Conservation (phyloP, 2,329 filamentous ascomycete species). For the Didymella pomorum region DNA sequence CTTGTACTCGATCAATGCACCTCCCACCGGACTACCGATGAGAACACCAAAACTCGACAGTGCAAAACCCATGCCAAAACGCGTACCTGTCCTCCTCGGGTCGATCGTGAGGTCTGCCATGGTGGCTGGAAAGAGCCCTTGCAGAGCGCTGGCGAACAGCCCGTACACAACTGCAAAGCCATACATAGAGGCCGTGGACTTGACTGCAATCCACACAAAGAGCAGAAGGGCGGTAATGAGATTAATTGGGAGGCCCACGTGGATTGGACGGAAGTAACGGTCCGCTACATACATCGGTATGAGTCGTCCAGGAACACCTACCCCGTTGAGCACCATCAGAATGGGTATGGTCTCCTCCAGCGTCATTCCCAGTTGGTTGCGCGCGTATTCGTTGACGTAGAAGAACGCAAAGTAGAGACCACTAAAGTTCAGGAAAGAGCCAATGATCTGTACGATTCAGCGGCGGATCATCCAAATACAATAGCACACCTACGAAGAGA, state of each 20-base stretch:
- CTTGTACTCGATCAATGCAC: constrained; percentile 46
- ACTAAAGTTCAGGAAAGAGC: constrained; percentile 38
- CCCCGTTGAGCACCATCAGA: constrained; percentile 56
- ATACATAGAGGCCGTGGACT: constrained; percentile 49
- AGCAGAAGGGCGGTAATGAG: constrained; percentile 53
- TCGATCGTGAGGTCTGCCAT: constrained; percentile 55
- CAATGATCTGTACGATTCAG: constrained; percentile 44
- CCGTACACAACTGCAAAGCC: constrained; percentile 58
- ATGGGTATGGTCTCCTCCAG: constrained; percentile 49
- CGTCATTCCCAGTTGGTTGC: constrained; percentile 60
- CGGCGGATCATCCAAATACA: constrained; percentile 31
- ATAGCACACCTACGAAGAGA: constrained; percentile 24
- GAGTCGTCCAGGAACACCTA: constrained; percentile 60
- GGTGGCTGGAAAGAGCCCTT: constrained; percentile 55
- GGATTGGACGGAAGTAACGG: constrained; percentile 52
- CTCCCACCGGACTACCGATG: constrained; percentile 41
- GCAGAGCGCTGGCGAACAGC: constrained; percentile 57
- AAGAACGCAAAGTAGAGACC: constrained; percentile 53
- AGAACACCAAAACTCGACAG: constrained; percentile 38
- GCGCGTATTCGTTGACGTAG: constrained; percentile 51
- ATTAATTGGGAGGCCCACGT: constrained; percentile 51
- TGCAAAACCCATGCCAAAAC: constrained; percentile 55
- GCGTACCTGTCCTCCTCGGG: constrained; percentile 52
- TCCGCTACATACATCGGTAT: constrained; percentile 58
- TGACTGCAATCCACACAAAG: constrained; percentile 55